Conservation (phyloP, 2,329 filamentous ascomycete genomes). For the Eurotiales sp. region DNA sequence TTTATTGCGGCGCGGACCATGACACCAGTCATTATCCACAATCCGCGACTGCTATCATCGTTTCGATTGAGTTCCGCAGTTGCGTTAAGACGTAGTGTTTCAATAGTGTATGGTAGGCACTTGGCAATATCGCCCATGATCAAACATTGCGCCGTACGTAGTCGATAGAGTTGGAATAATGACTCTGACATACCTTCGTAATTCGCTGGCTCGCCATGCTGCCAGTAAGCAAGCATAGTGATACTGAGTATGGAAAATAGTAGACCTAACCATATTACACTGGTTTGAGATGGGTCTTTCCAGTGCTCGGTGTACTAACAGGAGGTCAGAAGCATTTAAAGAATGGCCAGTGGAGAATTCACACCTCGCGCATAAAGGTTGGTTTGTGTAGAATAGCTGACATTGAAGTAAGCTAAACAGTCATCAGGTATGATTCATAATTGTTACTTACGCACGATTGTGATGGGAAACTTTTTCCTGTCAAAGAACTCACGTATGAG, state of each 20-base stretch:
- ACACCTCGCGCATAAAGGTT: slow-evolving; percentile 15
- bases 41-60: slow-evolving; percentile 57
- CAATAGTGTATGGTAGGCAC: slow-evolving; percentile 57
- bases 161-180: slow-evolving; percentile 44
- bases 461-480: slow-evolving; percentile 7
- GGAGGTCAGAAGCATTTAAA: background rate
- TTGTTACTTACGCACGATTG: slow-evolving; percentile 12
- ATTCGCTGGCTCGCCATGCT: slow-evolving; percentile 61
- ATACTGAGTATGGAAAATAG: slow-evolving; percentile 63
- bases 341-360: background rate
- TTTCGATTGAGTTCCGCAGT: slow-evolving; percentile 59
- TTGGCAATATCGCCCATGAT: slow-evolving; percentile 61
- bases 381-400: slow-evolving; percentile 15
- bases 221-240: slow-evolving; percentile 58
- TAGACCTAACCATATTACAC: slow-evolving; percentile 59
- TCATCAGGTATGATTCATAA: too few species aligned
- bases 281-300: slow-evolving; percentile 55
- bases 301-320: slow-evolving; percentile 60
- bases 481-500: slow-evolving; percentile 12
- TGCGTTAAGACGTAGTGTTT: slow-evolving; percentile 59
- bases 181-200: slow-evolving; percentile 54
- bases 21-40: slow-evolving; percentile 58
- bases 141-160: slow-evolving; percentile 60
- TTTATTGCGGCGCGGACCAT: slow-evolving; percentile 61
- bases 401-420: background rate